These are phyloP conservation scores for Actinidia arguta DNA, from an alignment of 179 eudicot genomes.

Conservation along the genomic window DNA sequence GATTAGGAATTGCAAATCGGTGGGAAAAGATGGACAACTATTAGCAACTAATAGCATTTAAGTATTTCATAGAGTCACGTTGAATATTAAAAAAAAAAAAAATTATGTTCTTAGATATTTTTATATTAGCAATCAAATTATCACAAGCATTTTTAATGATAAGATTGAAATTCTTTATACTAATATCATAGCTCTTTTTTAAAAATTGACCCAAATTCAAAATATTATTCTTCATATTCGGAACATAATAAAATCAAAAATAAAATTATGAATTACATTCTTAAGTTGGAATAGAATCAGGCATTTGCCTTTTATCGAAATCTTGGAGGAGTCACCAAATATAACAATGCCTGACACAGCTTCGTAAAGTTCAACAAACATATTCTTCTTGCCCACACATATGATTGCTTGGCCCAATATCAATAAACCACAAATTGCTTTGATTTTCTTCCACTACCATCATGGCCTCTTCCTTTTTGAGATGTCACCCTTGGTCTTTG, in stretches of 20 bases:
- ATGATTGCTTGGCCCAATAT: neutral
- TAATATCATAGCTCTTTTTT: neutral
- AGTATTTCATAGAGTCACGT: neutral
- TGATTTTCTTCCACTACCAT: neutral
- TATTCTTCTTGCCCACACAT: neutral
- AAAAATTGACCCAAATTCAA: neutral
- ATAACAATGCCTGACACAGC: neutral
- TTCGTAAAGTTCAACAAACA: neutral
- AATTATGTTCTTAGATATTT: neutral
- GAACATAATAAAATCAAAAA: neutral
- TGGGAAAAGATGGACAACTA: too few relatives aligned
- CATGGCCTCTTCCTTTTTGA: neutral
- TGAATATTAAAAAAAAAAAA: too few relatives aligned
- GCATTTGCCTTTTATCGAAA: neutral
- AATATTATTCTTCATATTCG: neutral
- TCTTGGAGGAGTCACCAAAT: neutral
- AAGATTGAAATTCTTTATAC: neutral
- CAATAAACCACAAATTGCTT: neutral
- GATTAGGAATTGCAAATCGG: too few relatives aligned
- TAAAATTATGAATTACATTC: neutral
- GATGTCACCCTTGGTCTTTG: neutral
- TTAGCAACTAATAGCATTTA: too few relatives aligned
- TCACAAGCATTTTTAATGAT: neutral
- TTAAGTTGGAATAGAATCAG: too few relatives aligned
- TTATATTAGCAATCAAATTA: neutral